Percentiles rank a stretch among this genome's conserved stretches.
Conservation (phyloP, 345 rosid species). For the Eucalyptus cladocalyx region DNA sequence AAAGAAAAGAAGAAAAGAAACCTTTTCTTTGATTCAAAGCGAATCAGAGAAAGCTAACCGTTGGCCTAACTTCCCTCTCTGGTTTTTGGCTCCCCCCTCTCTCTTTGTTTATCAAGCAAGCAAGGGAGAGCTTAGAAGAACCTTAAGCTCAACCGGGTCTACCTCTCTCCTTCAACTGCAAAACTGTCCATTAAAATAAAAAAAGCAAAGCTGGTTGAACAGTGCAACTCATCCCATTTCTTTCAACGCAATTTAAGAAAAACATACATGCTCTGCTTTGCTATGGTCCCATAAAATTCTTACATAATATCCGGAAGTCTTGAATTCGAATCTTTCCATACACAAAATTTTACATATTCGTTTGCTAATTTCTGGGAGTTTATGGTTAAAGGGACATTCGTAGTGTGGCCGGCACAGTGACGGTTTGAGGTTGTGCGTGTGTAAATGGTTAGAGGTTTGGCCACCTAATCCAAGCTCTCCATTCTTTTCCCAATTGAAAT, state of each 20-base stretch:
- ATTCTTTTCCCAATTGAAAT: background rate
- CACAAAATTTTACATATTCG: accelerated
- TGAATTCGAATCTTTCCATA: no score
- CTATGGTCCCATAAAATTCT: no score
- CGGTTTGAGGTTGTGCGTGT: background rate
- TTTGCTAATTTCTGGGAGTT: background rate
- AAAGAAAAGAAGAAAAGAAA: background rate
- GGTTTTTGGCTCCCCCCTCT: background rate
- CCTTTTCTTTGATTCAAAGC: background rate
- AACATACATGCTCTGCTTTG: background rate
- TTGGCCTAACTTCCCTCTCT: constrained; percentile 62
- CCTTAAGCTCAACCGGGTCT: background rate
- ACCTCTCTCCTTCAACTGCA: background rate
- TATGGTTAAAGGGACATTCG: background rate
- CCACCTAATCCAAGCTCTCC: background rate
- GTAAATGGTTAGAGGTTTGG: background rate
- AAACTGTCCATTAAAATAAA: background rate
- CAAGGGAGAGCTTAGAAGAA: constrained; percentile 1
- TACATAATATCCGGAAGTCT: no score
- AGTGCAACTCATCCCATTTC: background rate
- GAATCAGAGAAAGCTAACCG: constrained; percentile 35
- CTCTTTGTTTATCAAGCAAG: constrained; percentile 30
- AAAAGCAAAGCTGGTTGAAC: background rate
- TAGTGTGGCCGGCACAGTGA: background rate
- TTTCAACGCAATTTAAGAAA: background rate